Percentiles rank a stretch among this genome's conserved stretches.
Conservation (phyloP, 306 rosid genomes). For the cucumber (Cucumis sativus) region DNA sequence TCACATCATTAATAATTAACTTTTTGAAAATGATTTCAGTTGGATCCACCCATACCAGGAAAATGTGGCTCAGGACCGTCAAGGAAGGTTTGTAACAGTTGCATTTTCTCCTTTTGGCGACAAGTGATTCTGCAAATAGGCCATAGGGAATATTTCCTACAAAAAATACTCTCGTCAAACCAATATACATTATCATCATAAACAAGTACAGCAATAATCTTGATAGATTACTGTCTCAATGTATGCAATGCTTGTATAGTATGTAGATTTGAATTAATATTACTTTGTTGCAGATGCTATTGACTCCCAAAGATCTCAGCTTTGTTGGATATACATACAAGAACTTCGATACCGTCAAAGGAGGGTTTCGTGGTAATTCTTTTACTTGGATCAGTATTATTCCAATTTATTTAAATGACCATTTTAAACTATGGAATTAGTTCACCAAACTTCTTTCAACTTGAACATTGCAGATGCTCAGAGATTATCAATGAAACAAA, state of each 20-base stretch:
- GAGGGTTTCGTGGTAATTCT: conserved; percentile 39
- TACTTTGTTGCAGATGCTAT: conserved; percentile 30
- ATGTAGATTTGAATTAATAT: background rate
- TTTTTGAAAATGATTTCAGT: conserved; percentile 30
- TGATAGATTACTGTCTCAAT: background rate
- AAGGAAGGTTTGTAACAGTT: conserved; percentile 55
- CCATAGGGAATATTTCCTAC: background rate
- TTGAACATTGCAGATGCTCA: conserved; percentile 15
- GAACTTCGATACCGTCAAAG: conserved; percentile 75
- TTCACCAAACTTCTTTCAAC: conserved; percentile 1
- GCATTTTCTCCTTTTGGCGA: conserved; percentile 3
- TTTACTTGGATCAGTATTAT: background rate
- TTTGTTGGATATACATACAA: conserved; percentile 97
- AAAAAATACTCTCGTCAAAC: background rate
- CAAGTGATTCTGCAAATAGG: background rate
- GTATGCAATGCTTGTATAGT: background rate
- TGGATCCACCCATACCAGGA: conserved; percentile 68
- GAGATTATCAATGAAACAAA: conserved; percentile 4
- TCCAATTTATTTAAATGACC: background rate
- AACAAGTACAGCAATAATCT: background rate
- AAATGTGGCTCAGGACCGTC: conserved; percentile 77
- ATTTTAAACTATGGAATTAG: background rate
- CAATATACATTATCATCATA: background rate
- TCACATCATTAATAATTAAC: background rate
- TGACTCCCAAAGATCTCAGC: conserved; percentile 82